Evolutionary conservation across 2,329 filamentous ascomycete genomes (phyloP), one percentile per base, ranked within the genome.

Genomic region (Aschersonia sp.): DNA sequence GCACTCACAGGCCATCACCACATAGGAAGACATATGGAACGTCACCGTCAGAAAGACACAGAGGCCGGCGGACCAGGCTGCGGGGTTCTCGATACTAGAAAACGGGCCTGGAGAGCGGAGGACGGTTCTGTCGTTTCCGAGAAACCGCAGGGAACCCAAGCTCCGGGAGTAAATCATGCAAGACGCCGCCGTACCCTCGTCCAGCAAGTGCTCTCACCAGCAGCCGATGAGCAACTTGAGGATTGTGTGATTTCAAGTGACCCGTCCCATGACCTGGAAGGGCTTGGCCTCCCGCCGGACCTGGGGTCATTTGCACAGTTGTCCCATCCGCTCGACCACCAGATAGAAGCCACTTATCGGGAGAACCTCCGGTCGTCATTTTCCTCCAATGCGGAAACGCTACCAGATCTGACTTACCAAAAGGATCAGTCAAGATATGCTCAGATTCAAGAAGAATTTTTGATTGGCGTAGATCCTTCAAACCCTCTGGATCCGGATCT

Each of bases 1-100:
- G 22, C 22, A 22, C 22, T 22, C 4, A 22, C 22, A 22, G 22
- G 22, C 22, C 22, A 3, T 22, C 22, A 22, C 22, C 22, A 22
- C 5, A 12, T 49, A 79, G 77, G 73, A 41, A 68, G 78, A 53
- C 78, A 83, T 58, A 72, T 80, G 65, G 63, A 62, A 47, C 63
- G 68, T n/a, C 68, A 71, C 56, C 66, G 65, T 8, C 70, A 76
- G 49, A 76, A 72, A 51, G 75, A 78, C 56, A 63, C 69, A 35
- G 73, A 76, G 63, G 73, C 73, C 51, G 72, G 73, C 41, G 72
- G 71, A 12, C 66, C 69, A 52, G 72, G 73, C 11, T 63, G 60
- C 42, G 72, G 72, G 32, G 58, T 69, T 32, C 58, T 78, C 11
- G 72, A 76, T 50, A 78, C 75, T 5, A 64, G 75, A 9, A 76